Conservation (phyloP, 345 rosid species). For the Heritiera littoralis region DNA sequence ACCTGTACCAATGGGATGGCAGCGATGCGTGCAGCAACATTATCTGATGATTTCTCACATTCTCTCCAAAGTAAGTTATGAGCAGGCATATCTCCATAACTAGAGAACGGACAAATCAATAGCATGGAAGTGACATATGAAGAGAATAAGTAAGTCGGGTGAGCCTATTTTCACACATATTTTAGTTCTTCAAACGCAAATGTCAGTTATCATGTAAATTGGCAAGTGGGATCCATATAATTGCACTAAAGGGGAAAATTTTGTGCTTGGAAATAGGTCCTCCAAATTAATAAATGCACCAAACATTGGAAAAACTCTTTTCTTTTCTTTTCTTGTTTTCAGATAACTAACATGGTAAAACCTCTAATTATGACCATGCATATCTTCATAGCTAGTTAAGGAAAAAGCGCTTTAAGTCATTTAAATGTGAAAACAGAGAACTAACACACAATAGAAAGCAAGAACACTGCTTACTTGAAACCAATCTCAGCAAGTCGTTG, state of each 20-base stretch:
- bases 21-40: conserved; percentile 88
- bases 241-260: background rate
- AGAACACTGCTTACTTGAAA: conserved; percentile 54
- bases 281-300: conserved; percentile 5
- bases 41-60: conserved; percentile 74
- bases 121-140: background rate
- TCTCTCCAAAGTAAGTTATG: conserved; percentile 90
- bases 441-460: background rate
- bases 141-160: background rate
- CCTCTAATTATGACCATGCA: background rate
- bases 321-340: background rate
- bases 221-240: background rate
- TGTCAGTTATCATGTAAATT: background rate
- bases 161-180: background rate
- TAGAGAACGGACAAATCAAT: conserved; percentile 26
- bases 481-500: conserved; percentile 91
- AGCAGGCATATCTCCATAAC: conserved; percentile 96
- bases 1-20: conserved; percentile 78
- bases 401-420: conserved; percentile 3
- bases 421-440: background rate
- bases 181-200: background rate
- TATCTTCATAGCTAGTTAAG: background rate
- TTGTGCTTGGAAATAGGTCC: background rate
- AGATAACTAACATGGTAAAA: background rate
- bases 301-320: background rate